Evolutionary conservation across 345 rosid species (phyloP), one percentile per base, ranked within the genome.

Genomic region (Syzygium aromaticum): DNA sequence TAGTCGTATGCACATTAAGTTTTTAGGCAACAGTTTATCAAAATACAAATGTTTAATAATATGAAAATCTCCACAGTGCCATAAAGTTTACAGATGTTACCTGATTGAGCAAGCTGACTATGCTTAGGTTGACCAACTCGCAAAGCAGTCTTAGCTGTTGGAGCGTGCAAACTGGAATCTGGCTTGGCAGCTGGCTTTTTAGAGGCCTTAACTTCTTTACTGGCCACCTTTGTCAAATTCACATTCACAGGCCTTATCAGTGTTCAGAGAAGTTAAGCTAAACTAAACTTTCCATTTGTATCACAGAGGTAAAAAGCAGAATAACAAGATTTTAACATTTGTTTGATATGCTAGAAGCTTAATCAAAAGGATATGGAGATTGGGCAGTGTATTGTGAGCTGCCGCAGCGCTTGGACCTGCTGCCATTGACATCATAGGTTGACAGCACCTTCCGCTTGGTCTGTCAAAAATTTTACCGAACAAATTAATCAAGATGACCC

Each of bases 301-400:
- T 52, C 43, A 25, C 1, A 1, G 46, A 86, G 43, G 49, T 43
- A 88, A 84, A 27, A 59, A 80, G 6, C 56, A 80, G 3, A 84
- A 67, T 78, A 88, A 84, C 84, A 85, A 84, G 64, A 64, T 43
- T 33, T 83, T 52, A 17, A 8, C 9, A 23, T 25, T 52, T 9
- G 86, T 51, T 23, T 27, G 33, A 8, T 22, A 78, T 12, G 38
- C 54, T 17, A 53, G 82, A 85, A 83, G 52, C 51, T 54, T 38
- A 86, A 85, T 51, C 17, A 86, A 86, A 96, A 96, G 99, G 99
- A 97, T 97, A 97, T 97, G 96, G 93, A 89, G 97, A 91, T 89
- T 95, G 89, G 52, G 91, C 88, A 87, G 87, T 91, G 56, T 95
- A 95, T 84, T 91, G 91, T 38, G 94, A 95, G 52, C 93, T 90